Evolutionary conservation across 2,329 filamentous ascomycete species (phyloP).

Genomic region (Pyrenochaeta sp.): DNA sequence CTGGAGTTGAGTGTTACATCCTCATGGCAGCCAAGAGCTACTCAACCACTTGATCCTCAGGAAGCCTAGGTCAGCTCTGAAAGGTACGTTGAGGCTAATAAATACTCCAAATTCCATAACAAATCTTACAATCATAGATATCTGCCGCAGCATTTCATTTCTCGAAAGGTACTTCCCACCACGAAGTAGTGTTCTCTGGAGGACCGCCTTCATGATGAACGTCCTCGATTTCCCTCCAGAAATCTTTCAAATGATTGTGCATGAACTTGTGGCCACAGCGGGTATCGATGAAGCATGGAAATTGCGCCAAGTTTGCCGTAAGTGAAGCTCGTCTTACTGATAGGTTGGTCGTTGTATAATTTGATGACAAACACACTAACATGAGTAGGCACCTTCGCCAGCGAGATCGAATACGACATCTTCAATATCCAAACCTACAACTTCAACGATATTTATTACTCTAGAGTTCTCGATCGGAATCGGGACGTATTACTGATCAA

Average conservation of each 20-base stretch:
- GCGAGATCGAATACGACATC: neutral
- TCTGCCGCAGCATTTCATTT: too few species aligned
- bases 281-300: neutral
- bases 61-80: too few species aligned
- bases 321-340: neutral
- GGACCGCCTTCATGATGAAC: neutral
- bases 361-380: neutral
- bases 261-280: neutral
- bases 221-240: slow-evolving; percentile 45
- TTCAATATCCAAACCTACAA: neutral
- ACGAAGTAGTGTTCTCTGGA: too few species aligned
- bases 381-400: neutral
- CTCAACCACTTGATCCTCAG: too few species aligned
- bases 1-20: too few species aligned
- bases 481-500: neutral
- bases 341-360: neutral
- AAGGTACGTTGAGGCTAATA: too few species aligned
- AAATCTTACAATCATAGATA: too few species aligned
- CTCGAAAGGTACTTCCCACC: too few species aligned
- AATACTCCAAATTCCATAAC: too few species aligned
- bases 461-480: neutral
- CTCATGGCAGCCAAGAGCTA: too few species aligned
- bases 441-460: too few species aligned
- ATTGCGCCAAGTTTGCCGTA: neutral
- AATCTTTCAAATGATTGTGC: slow-evolving; percentile 4